Evolutionary conservation across 495 filamentous ascomycete species (phyloP), one percentile per base, ranked within the genome.

Genomic region (Staphylotrichum tortipilum): DNA sequence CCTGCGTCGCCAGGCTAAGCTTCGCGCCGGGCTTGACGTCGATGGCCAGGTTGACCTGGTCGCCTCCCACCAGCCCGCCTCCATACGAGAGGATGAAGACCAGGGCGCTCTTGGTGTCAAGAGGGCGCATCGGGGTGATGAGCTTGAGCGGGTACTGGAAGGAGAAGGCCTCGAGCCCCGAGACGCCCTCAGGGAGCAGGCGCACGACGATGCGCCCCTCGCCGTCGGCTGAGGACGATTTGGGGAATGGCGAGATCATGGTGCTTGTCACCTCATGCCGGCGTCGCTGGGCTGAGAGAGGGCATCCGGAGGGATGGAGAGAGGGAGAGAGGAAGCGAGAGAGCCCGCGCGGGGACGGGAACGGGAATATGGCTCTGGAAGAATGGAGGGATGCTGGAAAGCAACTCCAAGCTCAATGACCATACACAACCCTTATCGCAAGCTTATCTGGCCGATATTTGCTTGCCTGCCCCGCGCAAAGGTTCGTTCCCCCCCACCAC

Each of bases 111-210:
- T 66, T 70, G 31, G 76, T 74, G 4, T 75, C 71, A n/a, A 66
- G 60, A 1, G 70, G 64, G 7, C 70, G 66, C 24, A 73, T 69
- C 8, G 82, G 78, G 6, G 89, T 81, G 60, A 98, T 83, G 29
- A 98, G 83, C 64, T 98, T 98, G 29, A 98, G 78, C 9, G 92
- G 92, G 61, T 96, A 98, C 64, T 92, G 85, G 68, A 90, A 97
- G 30, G 80, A 81, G 50, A 95, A 76, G 19, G 76, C 78, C 41
- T 82, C 80, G 17, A 96, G 78, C 15, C 83, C 78, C 1, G 88
- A 84, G 33, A 77, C 78, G 6, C 76, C 70, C 12, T 87, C 83
- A 15, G 89, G 86, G 10, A 86, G 78, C 8, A 89, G 72, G 8
- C 78, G 77, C 24, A 88, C 80, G 35, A 85, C 72, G 58, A 96